These are phyloP conservation scores for Penicillium turbatum DNA, from an alignment of 495 filamentous ascomycete genomes.

Conservation along the genomic window DNA sequence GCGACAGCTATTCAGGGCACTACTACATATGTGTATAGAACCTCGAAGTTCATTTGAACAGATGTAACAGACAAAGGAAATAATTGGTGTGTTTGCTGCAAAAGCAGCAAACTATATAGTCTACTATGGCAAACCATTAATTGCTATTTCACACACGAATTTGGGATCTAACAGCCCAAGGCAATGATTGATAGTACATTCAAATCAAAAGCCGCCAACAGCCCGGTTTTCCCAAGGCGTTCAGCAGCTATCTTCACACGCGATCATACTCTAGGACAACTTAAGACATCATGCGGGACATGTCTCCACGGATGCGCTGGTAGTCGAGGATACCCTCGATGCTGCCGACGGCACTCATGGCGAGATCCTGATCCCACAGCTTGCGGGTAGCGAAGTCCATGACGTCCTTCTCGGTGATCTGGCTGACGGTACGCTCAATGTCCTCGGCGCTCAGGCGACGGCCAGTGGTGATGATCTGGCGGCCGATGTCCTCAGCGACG, in stretches of 20 bases:
- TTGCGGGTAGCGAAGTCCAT: slow-evolving; percentile 88
- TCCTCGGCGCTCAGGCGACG: slow-evolving; percentile 85
- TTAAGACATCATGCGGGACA: slow-evolving; percentile 70
- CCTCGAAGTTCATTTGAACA: not conserved
- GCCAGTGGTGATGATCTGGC: slow-evolving; percentile 96
- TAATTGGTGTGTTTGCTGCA: slow-evolving; percentile 22
- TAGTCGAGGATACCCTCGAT: slow-evolving; percentile 93
- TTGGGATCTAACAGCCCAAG: slow-evolving; percentile 32
- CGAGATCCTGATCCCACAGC: slow-evolving; percentile 96
- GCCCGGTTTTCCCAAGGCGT: slow-evolving; percentile 4
- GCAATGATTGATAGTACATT: slow-evolving; percentile 39
- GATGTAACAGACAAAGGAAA: slow-evolving; percentile 22
- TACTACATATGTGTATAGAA: not conserved
- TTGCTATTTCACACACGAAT: slow-evolving; percentile 37
- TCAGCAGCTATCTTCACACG: slow-evolving; percentile 22
- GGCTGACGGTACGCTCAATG: slow-evolving; percentile 84
- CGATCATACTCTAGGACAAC: slow-evolving; percentile 15
- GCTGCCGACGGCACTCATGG: slow-evolving; percentile 84
- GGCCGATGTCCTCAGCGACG: slow-evolving; percentile 95
- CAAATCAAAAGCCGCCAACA: slow-evolving; percentile 23
- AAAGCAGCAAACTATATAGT: slow-evolving; percentile 30
- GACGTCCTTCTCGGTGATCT: slow-evolving; percentile 92
- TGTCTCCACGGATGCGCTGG: slow-evolving; percentile 80
- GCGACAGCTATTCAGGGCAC: not conserved
- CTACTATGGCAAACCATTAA: slow-evolving; percentile 37